phyloP scores from a whole-genome alignment of 148 eudicot genomes.

The Arctostaphylos glauca region DNA sequence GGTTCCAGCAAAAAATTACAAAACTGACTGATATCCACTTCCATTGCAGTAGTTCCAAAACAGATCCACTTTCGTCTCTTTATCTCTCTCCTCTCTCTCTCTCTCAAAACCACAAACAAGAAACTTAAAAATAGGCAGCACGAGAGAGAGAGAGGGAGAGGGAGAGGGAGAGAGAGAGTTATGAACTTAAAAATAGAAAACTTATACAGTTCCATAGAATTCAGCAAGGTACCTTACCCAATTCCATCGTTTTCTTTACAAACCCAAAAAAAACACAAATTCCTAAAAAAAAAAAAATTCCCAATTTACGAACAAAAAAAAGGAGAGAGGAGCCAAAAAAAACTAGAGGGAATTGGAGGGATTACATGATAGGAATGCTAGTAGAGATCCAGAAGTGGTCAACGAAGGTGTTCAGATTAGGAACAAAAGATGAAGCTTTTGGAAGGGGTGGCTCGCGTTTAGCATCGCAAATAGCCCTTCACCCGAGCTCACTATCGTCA shows the following conservation, averaged over 20 bases:
- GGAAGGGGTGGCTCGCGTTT: slow-evolving; percentile 48
- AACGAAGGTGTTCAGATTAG: slow-evolving; percentile 67
- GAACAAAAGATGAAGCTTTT: slow-evolving; percentile 77
- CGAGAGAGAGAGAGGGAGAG: no score
- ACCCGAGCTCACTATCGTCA: slow-evolving; percentile 82
- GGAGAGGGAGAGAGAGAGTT: no score
- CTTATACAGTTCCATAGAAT: no score
- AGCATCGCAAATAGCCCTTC: slow-evolving; percentile 74
- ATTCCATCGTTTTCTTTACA: background rate
- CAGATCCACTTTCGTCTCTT: no score
- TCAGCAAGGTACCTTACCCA: background rate
- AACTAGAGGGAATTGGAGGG: background rate
- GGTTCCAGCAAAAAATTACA: no score
- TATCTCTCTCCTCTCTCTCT: no score
- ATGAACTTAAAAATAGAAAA: no score
- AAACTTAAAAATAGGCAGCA: no score
- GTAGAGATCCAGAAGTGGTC: slow-evolving; percentile 86
- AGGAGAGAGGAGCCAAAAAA: background rate
- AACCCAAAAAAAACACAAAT: background rate
- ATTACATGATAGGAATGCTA: slow-evolving; percentile 65
- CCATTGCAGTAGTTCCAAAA: no score
- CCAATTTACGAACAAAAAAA: background rate
- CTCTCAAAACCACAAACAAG: no score
- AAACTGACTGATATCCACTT: no score
- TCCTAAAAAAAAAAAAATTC: no score